Evolutionary conservation across 129 eudicot species (phyloP).

Genomic region (Tagetes erecta): DNA sequence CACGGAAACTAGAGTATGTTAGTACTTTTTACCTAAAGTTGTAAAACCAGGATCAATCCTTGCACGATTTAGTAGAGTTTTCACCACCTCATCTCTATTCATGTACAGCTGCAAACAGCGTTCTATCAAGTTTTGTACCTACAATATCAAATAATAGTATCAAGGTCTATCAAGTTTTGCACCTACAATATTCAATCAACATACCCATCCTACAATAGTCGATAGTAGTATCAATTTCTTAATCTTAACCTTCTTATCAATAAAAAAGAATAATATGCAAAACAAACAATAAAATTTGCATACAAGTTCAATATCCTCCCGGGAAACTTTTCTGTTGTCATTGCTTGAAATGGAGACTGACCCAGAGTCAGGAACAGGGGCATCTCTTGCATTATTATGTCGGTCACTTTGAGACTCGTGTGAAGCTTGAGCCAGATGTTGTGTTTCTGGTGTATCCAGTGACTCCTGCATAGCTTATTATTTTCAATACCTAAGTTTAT

Average conservation of each 20-base stretch:
- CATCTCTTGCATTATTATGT: constrained; percentile 63
- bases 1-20: not conserved
- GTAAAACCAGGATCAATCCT: constrained; percentile 98
- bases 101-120: constrained; percentile 91
- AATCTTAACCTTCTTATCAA: not conserved
- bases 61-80: constrained; percentile 86
- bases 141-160: constrained; percentile 33
- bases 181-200: constrained; percentile 55
- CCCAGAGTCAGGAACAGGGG: constrained; percentile 81
- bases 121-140: constrained; percentile 98
- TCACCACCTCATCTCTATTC: constrained; percentile 96
- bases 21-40: constrained; percentile 58
- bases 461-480: constrained; percentile 54
- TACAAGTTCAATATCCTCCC: constrained; percentile 97
- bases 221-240: not conserved
- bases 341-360: constrained; percentile 83
- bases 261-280: not conserved
- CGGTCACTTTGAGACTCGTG: constrained; percentile 86
- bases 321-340: constrained; percentile 87
- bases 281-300: constrained; percentile 30
- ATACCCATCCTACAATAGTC: too few species aligned
- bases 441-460: constrained; percentile 58
- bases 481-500: constrained; percentile 15
- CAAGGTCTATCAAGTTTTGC: constrained; percentile 59
- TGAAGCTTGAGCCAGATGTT: constrained; percentile 54